These are phyloP conservation scores for Pyricularia grisea DNA, from an alignment of 2,329 filamentous ascomycete species.

Conservation along the genomic window DNA sequence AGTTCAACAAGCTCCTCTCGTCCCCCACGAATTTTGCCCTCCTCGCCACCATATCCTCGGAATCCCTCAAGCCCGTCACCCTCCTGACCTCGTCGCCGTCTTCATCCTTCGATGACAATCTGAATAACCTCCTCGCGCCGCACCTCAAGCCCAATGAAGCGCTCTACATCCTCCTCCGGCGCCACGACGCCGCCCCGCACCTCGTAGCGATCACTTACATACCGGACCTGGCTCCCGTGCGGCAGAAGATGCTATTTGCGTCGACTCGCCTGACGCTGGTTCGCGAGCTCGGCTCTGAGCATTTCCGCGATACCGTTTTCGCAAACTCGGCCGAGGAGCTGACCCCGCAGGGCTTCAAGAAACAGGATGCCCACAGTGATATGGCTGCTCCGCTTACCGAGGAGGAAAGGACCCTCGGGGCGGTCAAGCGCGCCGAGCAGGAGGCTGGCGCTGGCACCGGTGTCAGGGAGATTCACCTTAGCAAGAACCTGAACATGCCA, in stretches of 20 bases:
- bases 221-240: constrained; percentile 67
- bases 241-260: constrained; percentile 82
- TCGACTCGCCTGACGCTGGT: constrained; percentile 66
- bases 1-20: constrained; percentile 62
- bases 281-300: constrained; percentile 67
- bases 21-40: constrained; percentile 57
- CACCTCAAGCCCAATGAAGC: constrained; percentile 59
- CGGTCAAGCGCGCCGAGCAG: constrained; percentile 67
- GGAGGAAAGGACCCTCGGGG: constrained; percentile 62
- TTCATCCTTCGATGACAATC: constrained; percentile 52
- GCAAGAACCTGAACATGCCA: constrained; percentile 47
- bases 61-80: constrained; percentile 54
- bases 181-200: constrained; percentile 44
- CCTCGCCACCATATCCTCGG: constrained; percentile 59
- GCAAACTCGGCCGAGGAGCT: constrained; percentile 62
- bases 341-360: constrained; percentile 58
- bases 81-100: constrained; percentile 42
- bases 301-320: constrained; percentile 70
- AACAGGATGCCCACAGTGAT: constrained; percentile 58
- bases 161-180: constrained; percentile 67
- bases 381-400: constrained; percentile 65
- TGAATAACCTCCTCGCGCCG: constrained; percentile 46
- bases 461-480: constrained; percentile 47
- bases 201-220: constrained; percentile 70
- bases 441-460: constrained; percentile 62